Evolutionary conservation across 139 green algal species (phyloP), one percentile per base, ranked within the genome.

Genomic region (Diplosphaera chodatii): DNA sequence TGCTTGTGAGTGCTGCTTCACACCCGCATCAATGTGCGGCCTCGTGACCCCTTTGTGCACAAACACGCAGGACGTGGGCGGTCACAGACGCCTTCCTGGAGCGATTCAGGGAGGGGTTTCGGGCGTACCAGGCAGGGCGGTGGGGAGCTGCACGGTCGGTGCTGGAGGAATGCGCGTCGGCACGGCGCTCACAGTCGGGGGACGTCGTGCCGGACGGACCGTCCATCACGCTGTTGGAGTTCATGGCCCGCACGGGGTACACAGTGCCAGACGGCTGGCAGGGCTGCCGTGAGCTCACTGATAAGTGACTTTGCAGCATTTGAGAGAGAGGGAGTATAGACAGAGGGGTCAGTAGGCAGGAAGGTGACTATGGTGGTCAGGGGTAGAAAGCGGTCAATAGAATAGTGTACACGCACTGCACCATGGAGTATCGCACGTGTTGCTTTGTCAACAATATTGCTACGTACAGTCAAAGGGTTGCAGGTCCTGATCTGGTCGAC

Each of bases 241-340:
- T 90, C 67, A 97, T 98, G 89, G 78, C 41, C 4, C 33, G 55
- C 20, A 67, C 88, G 29, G 62, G 77, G 55, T 91, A 78, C 70
- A 16, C 55, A 33, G 87, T 90, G 1, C 94, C 94, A 1, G 15
- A 48, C 0, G 74, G 73, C 65, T 98, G 94, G 93, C 72, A 68
- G 31, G 93, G 92, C 4, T 94, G 80, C 65, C 73, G 93, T 2
- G 92, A 95, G 79, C 86, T 97, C 1, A 93, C 88, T 0, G 92
- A 97, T 56, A 97, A 97, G 77, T 97, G 70, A 86, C 59, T 22
- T 18, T 48, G 37, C 8, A 48, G 10, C 37, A 48, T 8, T 48
- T 48, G 37, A 21, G 37, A 48, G 37, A 8, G 37, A n/a, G n/a
- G n/a, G n/a, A n/a, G n/a, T n/a, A n/a, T n/a, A n/a, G n/a, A n/a